A percentile compares a stretch with the other conserved stretches of the same genome.
phyloP scores from a whole-genome alignment of 306 rosid species.

The Vicia faba region DNA sequence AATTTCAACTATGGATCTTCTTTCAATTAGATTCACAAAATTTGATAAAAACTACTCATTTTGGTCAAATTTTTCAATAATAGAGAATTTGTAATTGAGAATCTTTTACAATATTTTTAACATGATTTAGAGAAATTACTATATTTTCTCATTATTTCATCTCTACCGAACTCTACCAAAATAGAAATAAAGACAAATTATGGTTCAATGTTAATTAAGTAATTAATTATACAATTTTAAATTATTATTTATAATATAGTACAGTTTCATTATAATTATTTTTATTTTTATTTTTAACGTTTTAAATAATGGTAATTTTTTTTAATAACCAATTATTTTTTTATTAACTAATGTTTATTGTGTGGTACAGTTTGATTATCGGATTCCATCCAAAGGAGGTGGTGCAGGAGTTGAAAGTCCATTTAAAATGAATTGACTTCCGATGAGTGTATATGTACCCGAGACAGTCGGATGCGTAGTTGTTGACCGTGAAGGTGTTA shows the following conservation, averaged over 20 bases:
- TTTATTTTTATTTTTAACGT: too few relatives aligned
- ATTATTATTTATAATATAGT: neutral
- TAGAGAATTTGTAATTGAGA: slow-evolving; percentile 30
- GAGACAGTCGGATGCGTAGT: slow-evolving; percentile 98
- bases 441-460: slow-evolving; percentile 91
- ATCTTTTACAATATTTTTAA: too few relatives aligned
- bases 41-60: neutral
- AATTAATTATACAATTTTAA: neutral
- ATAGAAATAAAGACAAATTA: neutral
- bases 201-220: neutral
- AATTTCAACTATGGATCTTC: slow-evolving; percentile 1
- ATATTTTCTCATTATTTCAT: neutral
- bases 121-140: too few relatives aligned
- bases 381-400: slow-evolving; percentile 65
- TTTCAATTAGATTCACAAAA: neutral
- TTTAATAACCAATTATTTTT: too few relatives aligned
- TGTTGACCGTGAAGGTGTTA: slow-evolving; percentile 75
- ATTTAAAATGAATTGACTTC: slow-evolving; percentile 81
- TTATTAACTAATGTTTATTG: neutral
- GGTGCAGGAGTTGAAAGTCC: slow-evolving; percentile 64
- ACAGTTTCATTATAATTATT: neutral
- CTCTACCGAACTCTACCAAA: slow-evolving; percentile 4
- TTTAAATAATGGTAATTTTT: too few relatives aligned
- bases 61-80: too few relatives aligned
- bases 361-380: slow-evolving; percentile 66